Conservation (phyloP, 805 yeast species). For the Allodekkera sacchari region DNA sequence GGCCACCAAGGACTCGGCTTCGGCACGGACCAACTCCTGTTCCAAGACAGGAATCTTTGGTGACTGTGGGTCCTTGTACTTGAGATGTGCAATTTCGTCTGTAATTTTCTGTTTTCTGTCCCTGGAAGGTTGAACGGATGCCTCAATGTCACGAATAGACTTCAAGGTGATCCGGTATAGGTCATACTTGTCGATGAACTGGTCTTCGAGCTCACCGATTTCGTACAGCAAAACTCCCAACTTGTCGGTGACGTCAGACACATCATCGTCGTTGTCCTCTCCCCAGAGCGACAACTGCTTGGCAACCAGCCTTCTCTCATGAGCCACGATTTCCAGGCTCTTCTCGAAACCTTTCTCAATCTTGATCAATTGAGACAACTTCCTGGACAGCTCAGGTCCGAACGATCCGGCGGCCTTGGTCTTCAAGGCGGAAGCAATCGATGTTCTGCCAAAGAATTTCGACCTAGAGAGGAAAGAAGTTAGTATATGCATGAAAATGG, state of each 20-base stretch:
- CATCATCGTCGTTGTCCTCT: constrained; percentile 95
- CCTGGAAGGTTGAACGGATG: constrained; percentile 95
- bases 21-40: constrained; percentile 98
- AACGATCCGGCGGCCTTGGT: constrained; percentile 82
- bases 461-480: constrained; percentile 29
- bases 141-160: constrained; percentile 92
- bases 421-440: constrained; percentile 63
- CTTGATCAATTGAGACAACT: constrained; percentile 84
- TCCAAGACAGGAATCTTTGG: constrained; percentile 93
- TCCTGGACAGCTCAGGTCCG: constrained; percentile 93
- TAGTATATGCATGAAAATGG: too few species aligned
- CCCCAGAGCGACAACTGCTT: constrained; percentile 98
- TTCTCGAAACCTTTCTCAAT: constrained; percentile 95
- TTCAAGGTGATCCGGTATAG: constrained; percentile 95
- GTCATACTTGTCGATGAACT: constrained; percentile 95
- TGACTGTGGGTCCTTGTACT: constrained; percentile 97
- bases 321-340: constrained; percentile 84
- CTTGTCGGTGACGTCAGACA: constrained; percentile 93
- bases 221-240: constrained; percentile 93
- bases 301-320: constrained; percentile 93
- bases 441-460: constrained; percentile 67
- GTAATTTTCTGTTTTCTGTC: constrained; percentile 97
- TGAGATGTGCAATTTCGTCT: constrained; percentile 94
- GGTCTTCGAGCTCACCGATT: constrained; percentile 97
- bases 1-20: constrained; percentile 97